phyloP scores from a whole-genome alignment of 352 stramenopile species.

The Phytophthora hybrid region DNA sequence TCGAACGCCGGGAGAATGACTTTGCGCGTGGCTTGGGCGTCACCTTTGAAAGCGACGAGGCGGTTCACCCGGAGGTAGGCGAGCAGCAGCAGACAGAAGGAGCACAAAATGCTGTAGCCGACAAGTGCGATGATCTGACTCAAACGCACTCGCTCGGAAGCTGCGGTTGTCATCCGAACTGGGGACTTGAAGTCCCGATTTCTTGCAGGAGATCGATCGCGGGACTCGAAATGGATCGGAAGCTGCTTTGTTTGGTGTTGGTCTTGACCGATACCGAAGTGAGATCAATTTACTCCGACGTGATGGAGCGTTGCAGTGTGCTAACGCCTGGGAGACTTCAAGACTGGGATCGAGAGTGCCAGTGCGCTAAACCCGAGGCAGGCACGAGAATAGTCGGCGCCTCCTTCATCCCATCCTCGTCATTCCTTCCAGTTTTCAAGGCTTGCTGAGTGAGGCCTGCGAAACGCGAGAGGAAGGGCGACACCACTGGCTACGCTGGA shows the following conservation, averaged over 20 bases:
- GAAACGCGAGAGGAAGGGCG: slow-evolving; percentile 26
- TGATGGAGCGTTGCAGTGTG: slow-evolving; percentile 8
- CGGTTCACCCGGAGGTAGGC: slow-evolving; percentile 55
- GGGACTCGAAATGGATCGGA: not conserved
- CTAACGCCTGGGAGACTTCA: slow-evolving; percentile 20
- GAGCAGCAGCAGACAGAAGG: slow-evolving; percentile 47
- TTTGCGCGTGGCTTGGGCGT: slow-evolving; percentile 50
- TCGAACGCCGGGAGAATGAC: slow-evolving; percentile 69
- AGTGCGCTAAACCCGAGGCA: slow-evolving; percentile 1
- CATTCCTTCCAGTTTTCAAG: slow-evolving; percentile 17
- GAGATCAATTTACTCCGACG: slow-evolving; percentile 11
- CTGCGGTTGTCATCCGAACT: slow-evolving; percentile 2
- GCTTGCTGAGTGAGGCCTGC: slow-evolving; percentile 6
- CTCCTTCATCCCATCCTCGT: slow-evolving; percentile 17
- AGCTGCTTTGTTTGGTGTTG: not conserved
- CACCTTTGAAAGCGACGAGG: slow-evolving; percentile 50
- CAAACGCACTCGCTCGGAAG: slow-evolving; percentile 16
- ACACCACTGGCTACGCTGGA: slow-evolving; percentile 20
- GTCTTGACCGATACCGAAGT: slow-evolving; percentile 8
- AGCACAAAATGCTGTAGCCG: slow-evolving; percentile 48
- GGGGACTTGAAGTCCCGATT: slow-evolving; percentile 4
- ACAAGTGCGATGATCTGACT: slow-evolving; percentile 47
- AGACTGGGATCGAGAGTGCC: slow-evolving; percentile 29
- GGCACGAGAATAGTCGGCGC: slow-evolving; percentile 30
- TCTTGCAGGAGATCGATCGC: not conserved